Percentiles rank a stretch among this genome's conserved stretches.
Evolutionary conservation across 2,329 filamentous ascomycete genomes (phyloP).

Genomic region (Aspergillus neoniger): DNA sequence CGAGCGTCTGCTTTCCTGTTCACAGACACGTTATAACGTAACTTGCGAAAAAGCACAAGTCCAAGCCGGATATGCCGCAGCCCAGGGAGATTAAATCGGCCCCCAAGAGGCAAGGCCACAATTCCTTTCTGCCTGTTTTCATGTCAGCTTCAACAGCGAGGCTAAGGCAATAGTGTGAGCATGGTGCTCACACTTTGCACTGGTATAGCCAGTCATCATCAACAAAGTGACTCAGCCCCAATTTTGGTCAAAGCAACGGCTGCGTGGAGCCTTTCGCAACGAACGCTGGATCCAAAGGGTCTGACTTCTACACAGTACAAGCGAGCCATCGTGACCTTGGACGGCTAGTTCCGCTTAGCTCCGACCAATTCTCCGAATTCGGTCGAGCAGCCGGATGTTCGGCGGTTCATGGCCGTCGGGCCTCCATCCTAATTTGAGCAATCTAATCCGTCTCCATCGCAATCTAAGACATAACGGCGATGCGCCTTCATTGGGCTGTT

Average conservation of each 20-base stretch:
- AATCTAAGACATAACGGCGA: background rate
- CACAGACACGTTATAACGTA: background rate
- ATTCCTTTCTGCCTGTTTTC: background rate
- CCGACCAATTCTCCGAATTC: background rate
- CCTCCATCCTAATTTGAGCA: background rate
- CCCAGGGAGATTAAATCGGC: background rate
- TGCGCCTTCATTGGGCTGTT: background rate
- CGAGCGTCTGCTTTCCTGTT: too few species aligned
- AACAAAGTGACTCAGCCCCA: background rate
- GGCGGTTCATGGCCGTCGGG: background rate
- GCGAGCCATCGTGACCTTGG: background rate
- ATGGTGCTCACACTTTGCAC: background rate
- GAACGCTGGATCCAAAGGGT: background rate
- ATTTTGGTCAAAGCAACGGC: background rate
- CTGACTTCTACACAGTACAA: background rate
- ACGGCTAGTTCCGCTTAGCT: background rate
- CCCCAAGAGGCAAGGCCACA: background rate
- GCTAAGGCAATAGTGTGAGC: background rate
- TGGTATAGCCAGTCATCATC: background rate
- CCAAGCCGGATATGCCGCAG: background rate
- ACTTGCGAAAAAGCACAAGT: background rate
- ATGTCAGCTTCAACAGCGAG: background rate
- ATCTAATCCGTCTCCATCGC: background rate
- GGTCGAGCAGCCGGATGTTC: background rate
- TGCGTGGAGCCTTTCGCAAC: background rate